phyloP scores from a whole-genome alignment of 208 protist genomes.

The Leishmania martiniquensis region DNA sequence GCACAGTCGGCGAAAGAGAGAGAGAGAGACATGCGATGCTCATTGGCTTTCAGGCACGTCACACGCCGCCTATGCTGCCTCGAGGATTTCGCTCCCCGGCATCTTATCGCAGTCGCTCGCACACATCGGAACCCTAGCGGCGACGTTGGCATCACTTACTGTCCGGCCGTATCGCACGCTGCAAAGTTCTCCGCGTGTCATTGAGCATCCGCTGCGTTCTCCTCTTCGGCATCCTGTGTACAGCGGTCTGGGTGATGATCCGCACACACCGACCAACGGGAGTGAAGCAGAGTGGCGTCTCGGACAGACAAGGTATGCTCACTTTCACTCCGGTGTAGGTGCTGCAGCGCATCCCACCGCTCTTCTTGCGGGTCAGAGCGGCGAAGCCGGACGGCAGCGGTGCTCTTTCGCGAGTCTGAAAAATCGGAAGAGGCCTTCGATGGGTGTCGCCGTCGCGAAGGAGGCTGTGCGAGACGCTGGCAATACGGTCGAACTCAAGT shows the following conservation, averaged over 20 bases:
- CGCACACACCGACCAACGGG: constrained; percentile 60
- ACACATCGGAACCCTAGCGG: constrained; percentile 50
- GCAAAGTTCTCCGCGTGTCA: constrained; percentile 32
- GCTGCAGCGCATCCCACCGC: constrained; percentile 44
- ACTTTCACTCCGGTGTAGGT: constrained; percentile 58
- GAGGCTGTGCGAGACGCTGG: constrained; percentile 51
- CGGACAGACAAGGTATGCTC: constrained; percentile 36
- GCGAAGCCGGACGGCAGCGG: constrained; percentile 23
- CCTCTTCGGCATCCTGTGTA: constrained; percentile 64
- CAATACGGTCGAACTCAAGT: constrained; percentile 54
- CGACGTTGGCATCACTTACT: constrained; percentile 55
- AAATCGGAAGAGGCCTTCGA: constrained; percentile 20
- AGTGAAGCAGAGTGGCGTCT: constrained; percentile 52
- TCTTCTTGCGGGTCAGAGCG: constrained; percentile 25
- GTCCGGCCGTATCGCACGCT: constrained; percentile 26
- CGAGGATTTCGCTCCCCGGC: constrained; percentile 26
- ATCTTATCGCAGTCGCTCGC: constrained; percentile 54
- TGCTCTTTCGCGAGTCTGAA: no score
- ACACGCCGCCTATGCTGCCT: constrained; percentile 26
- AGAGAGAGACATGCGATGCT: background rate
- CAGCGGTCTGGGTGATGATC: constrained; percentile 45
- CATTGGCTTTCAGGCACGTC: constrained; percentile 40
- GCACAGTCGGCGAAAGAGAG: background rate
- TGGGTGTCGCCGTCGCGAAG: constrained; percentile 14
- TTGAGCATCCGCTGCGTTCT: constrained; percentile 51